phyloP scores from a whole-genome alignment of 2,329 filamentous ascomycete genomes.

The Nemania sp. region DNA sequence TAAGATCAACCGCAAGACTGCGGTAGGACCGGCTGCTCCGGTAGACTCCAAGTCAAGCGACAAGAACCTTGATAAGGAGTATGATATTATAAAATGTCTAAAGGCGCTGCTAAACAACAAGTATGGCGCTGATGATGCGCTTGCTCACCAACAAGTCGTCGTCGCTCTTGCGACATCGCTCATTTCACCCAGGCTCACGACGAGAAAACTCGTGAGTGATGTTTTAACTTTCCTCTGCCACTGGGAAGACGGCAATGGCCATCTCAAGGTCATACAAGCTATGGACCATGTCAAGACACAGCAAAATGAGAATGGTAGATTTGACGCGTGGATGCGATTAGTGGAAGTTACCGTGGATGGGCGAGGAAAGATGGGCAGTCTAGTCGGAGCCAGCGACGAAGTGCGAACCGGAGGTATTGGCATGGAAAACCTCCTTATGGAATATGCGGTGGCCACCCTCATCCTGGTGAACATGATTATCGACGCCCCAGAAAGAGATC shows the following conservation, averaged over 20 bases:
- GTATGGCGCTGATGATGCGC: slow-evolving; percentile 94
- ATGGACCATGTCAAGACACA: slow-evolving; percentile 89
- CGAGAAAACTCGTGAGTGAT: slow-evolving; percentile 92
- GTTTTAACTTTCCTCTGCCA: slow-evolving; percentile 95
- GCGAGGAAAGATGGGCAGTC: slow-evolving; percentile 96
- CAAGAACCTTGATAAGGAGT: slow-evolving; percentile 86
- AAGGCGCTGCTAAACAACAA: slow-evolving; percentile 99
- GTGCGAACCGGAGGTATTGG: slow-evolving; percentile 94
- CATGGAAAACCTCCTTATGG: slow-evolving; percentile 99
- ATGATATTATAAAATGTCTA: slow-evolving; percentile 96
- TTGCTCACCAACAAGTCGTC: slow-evolving; percentile 87
- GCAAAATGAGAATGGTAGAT: slow-evolving; percentile 89
- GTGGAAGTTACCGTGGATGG: slow-evolving; percentile 97
- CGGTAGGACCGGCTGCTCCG: slow-evolving; percentile 70
- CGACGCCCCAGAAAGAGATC: slow-evolving; percentile 84
- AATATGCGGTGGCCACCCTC: slow-evolving; percentile 93
- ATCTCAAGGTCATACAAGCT: slow-evolving; percentile 90
- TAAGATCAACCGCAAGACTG: slow-evolving; percentile 90
- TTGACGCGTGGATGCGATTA: slow-evolving; percentile 98
- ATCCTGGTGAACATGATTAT: slow-evolving; percentile 97
- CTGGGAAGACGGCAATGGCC: slow-evolving; percentile 85
- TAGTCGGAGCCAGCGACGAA: slow-evolving; percentile 96
- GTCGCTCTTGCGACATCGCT: slow-evolving; percentile 85
- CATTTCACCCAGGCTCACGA: slow-evolving; percentile 86
- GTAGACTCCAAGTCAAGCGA: slow-evolving; percentile 63